Conservation (phyloP, 306 rosid species). For the Rosa persica region DNA sequence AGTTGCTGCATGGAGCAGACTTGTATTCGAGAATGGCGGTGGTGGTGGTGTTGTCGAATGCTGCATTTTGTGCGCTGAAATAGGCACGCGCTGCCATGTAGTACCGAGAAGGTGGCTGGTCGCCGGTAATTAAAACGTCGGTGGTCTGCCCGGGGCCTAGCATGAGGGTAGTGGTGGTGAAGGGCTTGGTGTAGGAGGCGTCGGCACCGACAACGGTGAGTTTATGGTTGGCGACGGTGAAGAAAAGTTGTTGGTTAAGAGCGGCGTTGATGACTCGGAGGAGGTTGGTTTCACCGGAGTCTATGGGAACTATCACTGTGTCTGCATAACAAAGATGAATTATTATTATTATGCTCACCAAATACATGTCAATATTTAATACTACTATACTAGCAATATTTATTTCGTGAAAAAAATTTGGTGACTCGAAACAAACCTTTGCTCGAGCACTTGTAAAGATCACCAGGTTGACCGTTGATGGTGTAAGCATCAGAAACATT, state of each 20-base stretch:
- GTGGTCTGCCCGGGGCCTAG: slow-evolving; percentile 97
- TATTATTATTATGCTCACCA: not conserved
- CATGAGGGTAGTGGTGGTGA: slow-evolving; percentile 77
- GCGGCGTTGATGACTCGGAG: slow-evolving; percentile 75
- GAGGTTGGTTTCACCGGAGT: slow-evolving; percentile 70
- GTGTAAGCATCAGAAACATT: slow-evolving; percentile 84
- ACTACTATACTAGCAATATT: too few relatives aligned
- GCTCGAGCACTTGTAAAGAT: slow-evolving; percentile 84
- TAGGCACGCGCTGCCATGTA: slow-evolving; percentile 85
- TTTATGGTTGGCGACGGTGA: slow-evolving; percentile 78
- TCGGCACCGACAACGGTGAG: slow-evolving; percentile 83
- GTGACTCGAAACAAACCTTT: slow-evolving; percentile 42
- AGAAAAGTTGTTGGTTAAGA: slow-evolving; percentile 72
- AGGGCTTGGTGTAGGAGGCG: slow-evolving; percentile 81
- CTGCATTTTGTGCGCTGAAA: slow-evolving; percentile 66
- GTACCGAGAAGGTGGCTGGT: slow-evolving; percentile 65
- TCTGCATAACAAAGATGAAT: slow-evolving; percentile 42
- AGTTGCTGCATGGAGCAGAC: slow-evolving; percentile 49
- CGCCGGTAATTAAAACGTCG: slow-evolving; percentile 70
- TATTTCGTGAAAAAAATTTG: not conserved
- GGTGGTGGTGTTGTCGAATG: slow-evolving; percentile 86
- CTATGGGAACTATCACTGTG: slow-evolving; percentile 52
- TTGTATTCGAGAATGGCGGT: slow-evolving; percentile 80
- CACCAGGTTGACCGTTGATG: slow-evolving; percentile 95
- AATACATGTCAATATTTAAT: too few relatives aligned